Base-by-base conservation (phyloP, 1,139 yeast genomes). In the Lodderomyces metapsilosis region DNA sequence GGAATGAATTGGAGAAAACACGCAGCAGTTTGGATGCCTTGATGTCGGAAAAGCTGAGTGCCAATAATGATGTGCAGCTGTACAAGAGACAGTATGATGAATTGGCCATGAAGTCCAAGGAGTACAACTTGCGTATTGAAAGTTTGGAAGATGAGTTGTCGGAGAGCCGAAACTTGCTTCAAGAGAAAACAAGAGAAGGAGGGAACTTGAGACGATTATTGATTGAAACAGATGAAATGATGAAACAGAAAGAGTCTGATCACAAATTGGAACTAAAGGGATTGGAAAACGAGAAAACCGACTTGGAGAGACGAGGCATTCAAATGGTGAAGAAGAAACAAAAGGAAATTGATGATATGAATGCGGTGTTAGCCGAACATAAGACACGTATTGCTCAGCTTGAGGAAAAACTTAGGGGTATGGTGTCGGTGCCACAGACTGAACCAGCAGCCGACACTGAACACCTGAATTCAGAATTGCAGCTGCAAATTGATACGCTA, bases 11-110 rank as follows among this genome's bases (percentile, higher is more conserved):
- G 11, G 78, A 74, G 21, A 73, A 71, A n/a, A 53, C 80, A 17
- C 76, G 72, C 44, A 73, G 68, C 40, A 79, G 79, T 46, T 73
- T 71, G 45, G 81, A 77, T 21, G 64, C 72, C 3, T 54, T 76
- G 20, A 62, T 72, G 38, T 72, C 70, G 41, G 65, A 76, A 18
- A 79, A 75, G 47, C 56, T 71, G 38, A 62, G 58, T 9, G 74
- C 86, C 0, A 70, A 67, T 20, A 79, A 78, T 27, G 82, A 82
- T 46, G 70, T 78, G 12, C 87, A 81, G 46, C 56, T 78, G 0
- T 63, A 80, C 44, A 82, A 78, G 51, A 82, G 82, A 48, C 95
- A 89, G 58, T 78, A 83, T 43, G 96, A 89, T 37, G 98, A 91
- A 55, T 62, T 88, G 39, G 61, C 72, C 5, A 76, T 84, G 76